Evolutionary conservation across 176 grass and related monocot genomes (phyloP).

Genomic region (Bothriochloa decipiens): DNA sequence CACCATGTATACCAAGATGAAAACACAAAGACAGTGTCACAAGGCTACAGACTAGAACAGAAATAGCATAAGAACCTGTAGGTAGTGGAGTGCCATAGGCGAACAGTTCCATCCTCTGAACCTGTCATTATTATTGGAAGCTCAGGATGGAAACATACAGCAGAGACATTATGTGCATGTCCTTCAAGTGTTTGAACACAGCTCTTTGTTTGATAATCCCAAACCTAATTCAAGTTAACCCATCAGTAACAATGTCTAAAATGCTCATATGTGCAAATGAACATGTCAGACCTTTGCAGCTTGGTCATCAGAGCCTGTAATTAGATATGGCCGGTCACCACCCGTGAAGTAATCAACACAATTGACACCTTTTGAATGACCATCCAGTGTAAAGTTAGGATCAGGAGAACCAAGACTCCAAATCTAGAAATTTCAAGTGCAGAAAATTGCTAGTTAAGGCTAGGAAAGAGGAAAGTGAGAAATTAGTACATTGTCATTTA

Average conservation of each 20-base stretch:
- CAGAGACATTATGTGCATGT: slow-evolving; percentile 77
- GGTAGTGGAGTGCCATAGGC: slow-evolving; percentile 75
- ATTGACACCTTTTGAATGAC: slow-evolving; percentile 72
- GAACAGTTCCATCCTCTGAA: slow-evolving; percentile 75
- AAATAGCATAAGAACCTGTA: slow-evolving; percentile 51
- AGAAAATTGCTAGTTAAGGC: slow-evolving; percentile 1
- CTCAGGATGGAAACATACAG: slow-evolving; percentile 92
- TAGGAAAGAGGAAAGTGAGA: background rate
- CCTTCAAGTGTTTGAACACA: slow-evolving; percentile 84
- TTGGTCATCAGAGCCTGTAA: slow-evolving; percentile 82
- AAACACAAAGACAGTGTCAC: background rate
- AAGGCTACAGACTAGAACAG: slow-evolving; percentile 15
- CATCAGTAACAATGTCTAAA: slow-evolving; percentile 12
- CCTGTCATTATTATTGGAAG: slow-evolving; percentile 83
- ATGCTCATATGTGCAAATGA: slow-evolving; percentile 13
- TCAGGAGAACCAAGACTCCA: slow-evolving; percentile 88
- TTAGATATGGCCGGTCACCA: slow-evolving; percentile 86
- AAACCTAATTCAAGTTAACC: slow-evolving; percentile 60
- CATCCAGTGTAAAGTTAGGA: slow-evolving; percentile 76
- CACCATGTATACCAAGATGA: background rate
- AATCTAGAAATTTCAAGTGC: slow-evolving; percentile 44
- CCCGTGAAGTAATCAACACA: slow-evolving; percentile 87
- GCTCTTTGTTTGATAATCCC: slow-evolving; percentile 80
- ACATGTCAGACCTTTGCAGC: slow-evolving; percentile 59
- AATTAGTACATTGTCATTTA: background rate